Base-by-base conservation (phyloP, 192 early-diverging fungal genomes). In the Rhizoclosmatium globosum region DNA sequence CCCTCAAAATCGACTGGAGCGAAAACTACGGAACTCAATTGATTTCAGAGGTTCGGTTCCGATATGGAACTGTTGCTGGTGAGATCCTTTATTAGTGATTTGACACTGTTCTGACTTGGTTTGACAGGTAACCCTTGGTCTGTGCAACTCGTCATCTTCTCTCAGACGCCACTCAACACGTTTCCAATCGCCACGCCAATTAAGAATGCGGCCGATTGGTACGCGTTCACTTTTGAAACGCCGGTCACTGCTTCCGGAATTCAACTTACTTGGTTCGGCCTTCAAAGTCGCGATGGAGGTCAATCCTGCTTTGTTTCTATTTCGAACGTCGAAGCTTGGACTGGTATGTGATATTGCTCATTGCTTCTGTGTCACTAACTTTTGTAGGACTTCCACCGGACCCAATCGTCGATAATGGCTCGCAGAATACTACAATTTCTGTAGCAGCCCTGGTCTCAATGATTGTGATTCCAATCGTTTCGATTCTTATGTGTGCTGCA, bases 321-420 rank as follows among this genome's bases (percentile, higher is more conserved):
- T 38, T 15, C 7, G 19, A 48, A 77, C 9, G 75, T 77, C 11
- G 43, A 77, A 46, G 75, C 75, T 64, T 77, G 75, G 75, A 77
- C 23, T 48, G 75, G 75, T 77, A 11, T 39, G 73, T 59, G 57
- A 3, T 60, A 56, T 31, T 72, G 42, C 17, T 68, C 39, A 46
- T 2, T 39, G 47, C 42, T n/a, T 31, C 3, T 68, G 39, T 47
- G 11, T 56, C 19, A 2, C 17, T 68, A 68, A 68, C 42, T 11
- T 2, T 46, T 46, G 45, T 17, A 47, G 67, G 39, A 15, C 17
- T 45, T 3, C 69, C 69, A 38, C 69, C 47, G 11, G 39, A 48
- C 31, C 48, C 48, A 11, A 48, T 57, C 50, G 21, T 38, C 4
- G 13, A 3, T 15, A 43, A 46, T 46, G 67, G 2, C 41, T 23